Evolutionary conservation across 1,139 yeast genomes (phyloP).

Genomic region (Saccharomyces hybrid): DNA sequence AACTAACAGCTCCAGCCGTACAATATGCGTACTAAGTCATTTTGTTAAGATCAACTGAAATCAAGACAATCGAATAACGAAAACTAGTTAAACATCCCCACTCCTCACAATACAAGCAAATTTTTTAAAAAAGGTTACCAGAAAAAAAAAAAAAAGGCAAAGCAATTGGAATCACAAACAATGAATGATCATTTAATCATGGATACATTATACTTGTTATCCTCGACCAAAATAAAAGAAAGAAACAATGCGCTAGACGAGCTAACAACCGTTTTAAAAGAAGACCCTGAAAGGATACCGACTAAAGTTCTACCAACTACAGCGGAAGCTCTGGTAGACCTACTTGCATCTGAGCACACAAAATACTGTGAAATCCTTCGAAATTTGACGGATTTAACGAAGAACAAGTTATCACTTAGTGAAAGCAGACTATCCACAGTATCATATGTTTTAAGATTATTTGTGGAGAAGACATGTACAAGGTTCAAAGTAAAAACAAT

Average conservation of each 20-base stretch:
- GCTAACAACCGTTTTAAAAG: conserved; percentile 33
- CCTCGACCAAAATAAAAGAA: conserved; percentile 46
- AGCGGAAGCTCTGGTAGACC: conserved; percentile 36
- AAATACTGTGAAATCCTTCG: conserved; percentile 29
- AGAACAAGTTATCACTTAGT: conserved; percentile 27
- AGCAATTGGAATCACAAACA: conserved; percentile 6
- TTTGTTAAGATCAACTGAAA: not conserved
- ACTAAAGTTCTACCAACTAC: conserved; percentile 26
- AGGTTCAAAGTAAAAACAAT: conserved; percentile 22
- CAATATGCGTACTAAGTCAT: not conserved
- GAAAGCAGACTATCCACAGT: conserved; percentile 40
- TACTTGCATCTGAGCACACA: conserved; percentile 38
- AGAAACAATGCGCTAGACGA: conserved; percentile 44
- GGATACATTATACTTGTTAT: conserved; percentile 26
- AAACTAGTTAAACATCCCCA: not conserved
- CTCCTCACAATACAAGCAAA: not conserved
- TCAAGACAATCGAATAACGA: not conserved
- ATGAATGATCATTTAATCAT: conserved; percentile 21
- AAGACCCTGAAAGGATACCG: conserved; percentile 19
- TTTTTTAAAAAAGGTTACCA: not conserved
- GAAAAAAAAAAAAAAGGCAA: not conserved
- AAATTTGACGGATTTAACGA: conserved; percentile 5
- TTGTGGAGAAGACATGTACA: conserved; percentile 22
- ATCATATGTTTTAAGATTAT: conserved; percentile 32
- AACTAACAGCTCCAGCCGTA: not conserved